Base-by-base conservation (phyloP, 2,329 filamentous ascomycete genomes). In the Diaporthe capsici region DNA sequence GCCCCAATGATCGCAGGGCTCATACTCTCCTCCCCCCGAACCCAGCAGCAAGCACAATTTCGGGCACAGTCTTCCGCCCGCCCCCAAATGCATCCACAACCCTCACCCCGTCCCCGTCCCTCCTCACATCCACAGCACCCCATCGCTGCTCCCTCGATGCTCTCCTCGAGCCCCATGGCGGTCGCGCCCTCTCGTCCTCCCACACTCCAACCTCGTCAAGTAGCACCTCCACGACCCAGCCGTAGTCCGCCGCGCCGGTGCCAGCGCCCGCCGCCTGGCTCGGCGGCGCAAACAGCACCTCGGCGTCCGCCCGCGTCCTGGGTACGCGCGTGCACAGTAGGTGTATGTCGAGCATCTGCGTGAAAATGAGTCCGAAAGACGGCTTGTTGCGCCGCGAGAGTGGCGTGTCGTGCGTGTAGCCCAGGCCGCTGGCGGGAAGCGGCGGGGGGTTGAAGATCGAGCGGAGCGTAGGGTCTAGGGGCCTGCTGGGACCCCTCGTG, bases 301-400 rank as follows among this genome's bases (percentile, higher is more conserved):
- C 86, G 2, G 84, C 86, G 67, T 89, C 88, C 1, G 71, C 80
- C 22, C 80, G 81, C 6, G 80, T 81, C 57, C 84, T 83, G 34
- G 89, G 87, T 0, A 90, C 76, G 4, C 80, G 80, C 6, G 86
- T 88, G 75, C 88, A 86, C 3, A 92, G 82, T 7, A 92, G 77
- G 76, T 92, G 90, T 25, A 92, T 71, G 61, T 91, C 87, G 0
- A 90, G 82, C 57, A 92, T 84, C 81, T 90, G 87, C 8, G 86
- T 79, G 77, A 92, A 92, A 6, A 89, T 85, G 20, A 86, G 83
- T 7, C 90, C 90, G 73, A 90, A 91, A 22, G 85, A 85, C 8
- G 89, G 88, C 76, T 87, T 90, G 76, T 84, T 87, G 71, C 82
- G 80, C 12, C 82, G 79, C 31, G 79, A 60, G 37, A 77, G 76